Conservation (phyloP, 2,329 filamentous ascomycete genomes). For the Diaporthe vexans region DNA sequence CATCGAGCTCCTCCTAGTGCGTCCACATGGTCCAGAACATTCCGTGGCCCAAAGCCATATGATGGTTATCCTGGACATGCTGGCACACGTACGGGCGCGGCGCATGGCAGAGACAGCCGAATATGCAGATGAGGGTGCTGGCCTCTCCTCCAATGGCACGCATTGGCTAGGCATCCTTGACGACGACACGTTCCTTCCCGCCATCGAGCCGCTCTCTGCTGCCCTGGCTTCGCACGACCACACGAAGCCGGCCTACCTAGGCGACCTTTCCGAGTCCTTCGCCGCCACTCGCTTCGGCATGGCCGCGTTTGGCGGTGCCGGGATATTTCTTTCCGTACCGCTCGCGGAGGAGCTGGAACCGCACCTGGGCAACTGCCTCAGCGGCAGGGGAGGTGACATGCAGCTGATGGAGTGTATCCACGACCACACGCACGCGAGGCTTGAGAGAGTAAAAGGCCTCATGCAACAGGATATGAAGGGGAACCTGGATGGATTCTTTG, state of each 20-base stretch:
- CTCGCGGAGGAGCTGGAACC: constrained; percentile 63
- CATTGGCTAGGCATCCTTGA: constrained; percentile 69
- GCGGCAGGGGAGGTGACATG: constrained; percentile 65
- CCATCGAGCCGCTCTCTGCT: constrained; percentile 61
- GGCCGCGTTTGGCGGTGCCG: constrained; percentile 73
- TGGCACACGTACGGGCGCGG: constrained; percentile 49
- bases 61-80: constrained; percentile 62
- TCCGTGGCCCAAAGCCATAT: constrained; percentile 66
- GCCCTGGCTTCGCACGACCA: constrained; percentile 63
- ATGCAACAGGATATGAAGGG: constrained; percentile 69
- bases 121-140: neutral
- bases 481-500: constrained; percentile 71
- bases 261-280: constrained; percentile 69
- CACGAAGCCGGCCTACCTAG: constrained; percentile 65
- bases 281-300: constrained; percentile 66
- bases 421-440: constrained; percentile 63
- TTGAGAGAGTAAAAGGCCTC: constrained; percentile 67
- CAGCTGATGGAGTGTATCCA: constrained; percentile 71
- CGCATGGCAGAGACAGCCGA: neutral
- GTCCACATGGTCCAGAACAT: constrained; percentile 50
- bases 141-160: constrained; percentile 53
- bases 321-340: constrained; percentile 70
- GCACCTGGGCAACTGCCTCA: constrained; percentile 63
- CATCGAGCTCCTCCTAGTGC: constrained; percentile 53
- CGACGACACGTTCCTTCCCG: constrained; percentile 71